Percentiles rank a stretch among this genome's conserved stretches.
Conservation (phyloP, 331 rosid genomes). For the Spiraea crenata region DNA sequence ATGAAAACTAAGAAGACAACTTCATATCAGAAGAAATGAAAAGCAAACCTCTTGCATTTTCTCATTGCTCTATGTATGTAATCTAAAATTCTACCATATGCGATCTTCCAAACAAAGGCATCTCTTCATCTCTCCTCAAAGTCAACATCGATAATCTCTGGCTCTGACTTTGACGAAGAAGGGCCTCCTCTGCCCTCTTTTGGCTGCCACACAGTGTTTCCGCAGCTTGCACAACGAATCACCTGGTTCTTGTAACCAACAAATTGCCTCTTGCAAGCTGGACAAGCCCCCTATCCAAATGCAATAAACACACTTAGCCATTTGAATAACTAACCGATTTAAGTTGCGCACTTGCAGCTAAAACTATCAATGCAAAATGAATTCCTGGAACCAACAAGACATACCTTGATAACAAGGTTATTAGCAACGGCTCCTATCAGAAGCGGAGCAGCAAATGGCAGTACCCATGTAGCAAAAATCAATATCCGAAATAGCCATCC, state of each 20-base stretch:
- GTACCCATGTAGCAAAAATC: slow-evolving; percentile 76
- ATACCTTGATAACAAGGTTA: slow-evolving; percentile 78
- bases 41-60: background rate
- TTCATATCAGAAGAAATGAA: background rate
- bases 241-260: slow-evolving; percentile 80
- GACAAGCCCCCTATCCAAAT: slow-evolving; percentile 74
- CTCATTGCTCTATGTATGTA: slow-evolving; percentile 13
- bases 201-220: slow-evolving; percentile 97
- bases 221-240: slow-evolving; percentile 71
- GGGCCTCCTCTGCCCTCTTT: slow-evolving; percentile 53
- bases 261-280: slow-evolving; percentile 82
- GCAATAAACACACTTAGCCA: background rate
- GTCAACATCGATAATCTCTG: slow-evolving; percentile 83
- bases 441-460: slow-evolving; percentile 93
- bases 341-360: background rate
- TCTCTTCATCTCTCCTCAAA: slow-evolving; percentile 80
- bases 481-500: slow-evolving; percentile 91
- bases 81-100: slow-evolving; percentile 5
- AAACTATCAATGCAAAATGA: background rate
- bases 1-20: background rate
- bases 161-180: slow-evolving; percentile 57
- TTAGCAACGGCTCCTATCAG: slow-evolving; percentile 86
- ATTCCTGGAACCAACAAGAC: background rate
- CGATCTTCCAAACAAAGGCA: background rate
- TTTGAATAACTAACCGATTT: background rate